Evolutionary conservation across 768 basidiomycete species (phyloP).

Genomic region (Gelatoporia subvermispora): DNA sequence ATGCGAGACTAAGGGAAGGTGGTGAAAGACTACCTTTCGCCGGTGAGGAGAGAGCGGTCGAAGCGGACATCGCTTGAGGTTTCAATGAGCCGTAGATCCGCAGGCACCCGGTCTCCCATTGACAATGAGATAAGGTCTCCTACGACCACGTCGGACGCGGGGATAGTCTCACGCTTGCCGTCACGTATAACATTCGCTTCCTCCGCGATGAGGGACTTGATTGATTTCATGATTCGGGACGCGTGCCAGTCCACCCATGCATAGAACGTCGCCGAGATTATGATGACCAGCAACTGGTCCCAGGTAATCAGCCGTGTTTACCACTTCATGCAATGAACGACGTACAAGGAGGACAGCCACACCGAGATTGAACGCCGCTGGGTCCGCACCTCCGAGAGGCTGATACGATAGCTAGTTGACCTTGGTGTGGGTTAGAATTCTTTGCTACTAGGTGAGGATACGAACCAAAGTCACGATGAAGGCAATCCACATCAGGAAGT

Average conservation of each 20-base stretch:
- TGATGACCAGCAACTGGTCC: slow-evolving; percentile 35
- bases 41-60: slow-evolving; percentile 63
- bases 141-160: slow-evolving; percentile 54
- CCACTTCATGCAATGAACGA: slow-evolving; percentile 33
- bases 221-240: slow-evolving; percentile 54
- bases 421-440: background rate
- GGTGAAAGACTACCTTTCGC: slow-evolving; percentile 44
- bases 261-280: slow-evolving; percentile 41
- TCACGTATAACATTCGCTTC: slow-evolving; percentile 61
- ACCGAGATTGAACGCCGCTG: slow-evolving; percentile 51
- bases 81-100: slow-evolving; percentile 62
- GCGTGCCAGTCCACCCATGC: slow-evolving; percentile 54
- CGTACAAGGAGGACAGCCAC: slow-evolving; percentile 50
- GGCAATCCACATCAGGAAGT: slow-evolving; percentile 50
- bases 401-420: slow-evolving; percentile 40
- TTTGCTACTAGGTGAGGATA: slow-evolving; percentile 1
- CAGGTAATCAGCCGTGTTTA: slow-evolving; percentile 44
- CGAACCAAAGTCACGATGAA: slow-evolving; percentile 43
- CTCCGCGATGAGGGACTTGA: slow-evolving; percentile 61
- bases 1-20: no score
- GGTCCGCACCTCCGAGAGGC: slow-evolving; percentile 53
- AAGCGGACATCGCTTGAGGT: slow-evolving; percentile 56
- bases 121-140: slow-evolving; percentile 62
- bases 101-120: slow-evolving; percentile 67
- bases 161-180: slow-evolving; percentile 36